phyloP scores from a whole-genome alignment of 1,139 yeast species.

The Kodamaea plutei region DNA sequence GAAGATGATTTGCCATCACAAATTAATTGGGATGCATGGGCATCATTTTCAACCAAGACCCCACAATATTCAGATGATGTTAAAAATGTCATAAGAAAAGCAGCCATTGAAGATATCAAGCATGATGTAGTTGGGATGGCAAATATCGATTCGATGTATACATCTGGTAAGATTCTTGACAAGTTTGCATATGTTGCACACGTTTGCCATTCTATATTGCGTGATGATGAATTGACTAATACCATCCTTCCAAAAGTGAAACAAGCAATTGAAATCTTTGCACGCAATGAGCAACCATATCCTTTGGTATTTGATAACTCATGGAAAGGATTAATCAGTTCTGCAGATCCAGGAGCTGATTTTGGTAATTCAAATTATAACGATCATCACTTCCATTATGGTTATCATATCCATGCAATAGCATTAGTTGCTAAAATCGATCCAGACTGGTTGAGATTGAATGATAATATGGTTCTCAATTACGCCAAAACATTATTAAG shows the following conservation, averaged over 20 bases:
- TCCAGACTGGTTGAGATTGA: conserved; percentile 26
- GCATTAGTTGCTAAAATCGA: conserved; percentile 62
- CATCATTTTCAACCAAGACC: conserved; percentile 32
- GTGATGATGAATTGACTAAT: conserved; percentile 43
- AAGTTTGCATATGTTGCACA: conserved; percentile 72
- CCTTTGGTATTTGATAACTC: conserved; percentile 64
- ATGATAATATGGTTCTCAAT: conserved; percentile 25
- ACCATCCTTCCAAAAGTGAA: conserved; percentile 49
- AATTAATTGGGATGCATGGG: conserved; percentile 58
- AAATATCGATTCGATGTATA: conserved; percentile 68
- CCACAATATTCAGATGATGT: conserved; percentile 36
- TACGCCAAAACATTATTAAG: conserved; percentile 35
- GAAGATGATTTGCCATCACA: conserved; percentile 43
- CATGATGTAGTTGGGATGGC: conserved; percentile 57
- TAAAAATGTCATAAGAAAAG: conserved; percentile 34
- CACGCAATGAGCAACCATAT: conserved; percentile 51
- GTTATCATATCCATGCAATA: conserved; percentile 71
- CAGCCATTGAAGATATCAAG: conserved; percentile 50
- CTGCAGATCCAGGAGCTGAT: conserved; percentile 64
- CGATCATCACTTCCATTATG: conserved; percentile 82
- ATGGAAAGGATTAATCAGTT: conserved; percentile 74
- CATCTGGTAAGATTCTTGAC: conserved; percentile 69
- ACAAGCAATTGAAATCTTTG: conserved; percentile 56
- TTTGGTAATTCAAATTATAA: conserved; percentile 76
- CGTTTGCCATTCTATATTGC: conserved; percentile 53